These are phyloP conservation scores for Mortierella sp. DNA, from an alignment of 371 early-diverging fungal species.

Conservation along the genomic window DNA sequence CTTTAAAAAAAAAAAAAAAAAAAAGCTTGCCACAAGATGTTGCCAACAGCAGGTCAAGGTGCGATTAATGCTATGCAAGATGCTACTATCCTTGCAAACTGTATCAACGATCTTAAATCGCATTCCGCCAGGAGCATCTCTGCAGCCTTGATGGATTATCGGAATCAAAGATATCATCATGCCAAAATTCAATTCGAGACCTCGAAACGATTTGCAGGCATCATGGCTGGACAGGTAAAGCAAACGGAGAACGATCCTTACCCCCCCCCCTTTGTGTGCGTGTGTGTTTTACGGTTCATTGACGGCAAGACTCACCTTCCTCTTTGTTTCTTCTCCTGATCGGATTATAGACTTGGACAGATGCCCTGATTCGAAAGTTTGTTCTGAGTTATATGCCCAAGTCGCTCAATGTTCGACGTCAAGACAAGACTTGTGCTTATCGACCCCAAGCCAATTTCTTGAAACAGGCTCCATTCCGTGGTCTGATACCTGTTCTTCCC, in stretches of 20 bases:
- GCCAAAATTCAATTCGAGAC: constrained; percentile 17
- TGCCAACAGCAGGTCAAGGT: constrained; percentile 7
- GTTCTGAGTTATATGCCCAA: constrained; percentile 33
- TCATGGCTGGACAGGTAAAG: constrained; percentile 31
- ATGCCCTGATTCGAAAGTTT: constrained; percentile 25
- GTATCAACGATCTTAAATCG: constrained; percentile 21
- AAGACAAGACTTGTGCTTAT: constrained; percentile 32
- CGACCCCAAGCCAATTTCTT: constrained; percentile 35
- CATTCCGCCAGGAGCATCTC: constrained; percentile 19
- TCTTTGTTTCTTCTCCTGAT: neutral
- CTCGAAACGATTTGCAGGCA: constrained; percentile 20
- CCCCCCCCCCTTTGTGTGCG: no score
- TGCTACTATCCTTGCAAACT: constrained; percentile 27
- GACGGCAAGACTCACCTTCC: no score
- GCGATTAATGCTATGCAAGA: constrained; percentile 40
- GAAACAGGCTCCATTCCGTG: constrained; percentile 14
- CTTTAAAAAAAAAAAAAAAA: no score
- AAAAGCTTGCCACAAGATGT: constrained; percentile 27
- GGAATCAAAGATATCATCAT: constrained; percentile 18
- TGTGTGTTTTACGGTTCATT: no score
- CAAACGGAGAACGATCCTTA: no score
- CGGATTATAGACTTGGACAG: constrained; percentile 18
- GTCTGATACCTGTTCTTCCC: constrained; percentile 21
- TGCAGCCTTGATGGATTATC: constrained; percentile 21
- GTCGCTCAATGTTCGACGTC: constrained; percentile 21